Evolutionary conservation across 331 rosid genomes (phyloP), one percentile per base, ranked within the genome.

Genomic region (Acacia pycnantha): DNA sequence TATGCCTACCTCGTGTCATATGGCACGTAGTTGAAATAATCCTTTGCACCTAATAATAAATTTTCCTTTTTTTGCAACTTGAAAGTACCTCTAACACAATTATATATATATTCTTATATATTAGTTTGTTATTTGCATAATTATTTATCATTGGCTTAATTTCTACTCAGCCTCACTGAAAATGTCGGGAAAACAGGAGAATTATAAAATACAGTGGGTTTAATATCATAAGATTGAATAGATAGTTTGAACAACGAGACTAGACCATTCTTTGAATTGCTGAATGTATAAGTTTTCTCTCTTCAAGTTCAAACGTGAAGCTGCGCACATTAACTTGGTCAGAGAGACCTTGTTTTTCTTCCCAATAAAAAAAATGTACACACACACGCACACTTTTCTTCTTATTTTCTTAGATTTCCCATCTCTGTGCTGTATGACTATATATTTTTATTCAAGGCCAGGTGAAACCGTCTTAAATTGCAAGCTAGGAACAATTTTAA

Each of bases 241-340:
- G 15, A 14, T 78, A 76, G 72, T 81, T 66, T 85, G 83, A 77
- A 85, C 80, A 79, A 66, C 58, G 16, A 40, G 81, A 82, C 83
- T 13, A n/a, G 53, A 70, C 58, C 40, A 27, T 14, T 27, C 27
- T 48, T 73, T 73, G 62, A 72, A 47, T 73, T 73, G 77, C 18
- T 72, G 26, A 72, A 46, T 24, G 15, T 26, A 16, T 46, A 19
- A 5, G 3, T 58, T 72, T 72, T 37, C 13, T 70, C 19, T 72
- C 26, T 15, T 47, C 2, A 73, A 73, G 2, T 27, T 74, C 78
- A 53, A 74, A 74, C 78, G 11, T 15, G 43, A 48, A 27, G 16
- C 35, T 16, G 5, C 3, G 9, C 31, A 10, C 4, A 72, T 26
- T 47, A 70, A 46, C 77, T 51, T 27, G 64, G 78, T 29, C 47